A percentile compares a stretch with the other conserved stretches of the same genome.
Conservation (phyloP, 2,329 filamentous ascomycete species). For the Calonectria montana region DNA sequence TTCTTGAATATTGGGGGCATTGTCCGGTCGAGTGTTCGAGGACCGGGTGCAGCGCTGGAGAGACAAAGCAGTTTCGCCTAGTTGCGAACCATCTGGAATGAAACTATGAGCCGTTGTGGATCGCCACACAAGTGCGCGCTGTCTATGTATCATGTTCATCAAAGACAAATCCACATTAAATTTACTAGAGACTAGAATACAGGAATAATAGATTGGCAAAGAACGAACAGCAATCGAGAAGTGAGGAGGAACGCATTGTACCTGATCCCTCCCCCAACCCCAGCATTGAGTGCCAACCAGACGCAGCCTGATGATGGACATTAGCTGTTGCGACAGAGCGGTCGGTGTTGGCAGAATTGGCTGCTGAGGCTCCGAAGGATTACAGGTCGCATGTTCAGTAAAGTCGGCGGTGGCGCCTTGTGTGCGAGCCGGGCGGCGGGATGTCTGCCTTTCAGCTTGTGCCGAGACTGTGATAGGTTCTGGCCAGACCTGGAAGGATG, state of each 20-base stretch:
- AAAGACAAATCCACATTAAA: conserved; percentile 20
- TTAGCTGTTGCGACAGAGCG: not conserved
- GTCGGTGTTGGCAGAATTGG: not conserved
- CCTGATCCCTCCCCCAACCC: not conserved
- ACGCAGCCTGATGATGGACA: not conserved
- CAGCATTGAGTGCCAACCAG: not conserved
- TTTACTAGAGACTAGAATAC: not conserved
- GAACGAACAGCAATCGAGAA: not conserved
- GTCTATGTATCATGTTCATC: not conserved
- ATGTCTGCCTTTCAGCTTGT: not conserved
- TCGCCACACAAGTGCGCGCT: not conserved
- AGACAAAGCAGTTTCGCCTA: not conserved
- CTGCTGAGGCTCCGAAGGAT: not conserved
- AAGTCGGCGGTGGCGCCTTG: not conserved
- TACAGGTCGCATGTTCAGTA: conserved; percentile 1
- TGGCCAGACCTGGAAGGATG: not conserved
- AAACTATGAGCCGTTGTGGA: not conserved
- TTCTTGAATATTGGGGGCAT: not conserved
- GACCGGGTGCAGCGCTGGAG: too few species aligned
- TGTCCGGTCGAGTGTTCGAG: not conserved
- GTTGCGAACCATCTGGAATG: not conserved
- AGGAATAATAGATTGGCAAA: not conserved
- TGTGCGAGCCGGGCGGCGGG: conserved; percentile 3
- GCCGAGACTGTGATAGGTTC: conserved; percentile 4
- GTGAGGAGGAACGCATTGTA: not conserved